phyloP scores from a whole-genome alignment of 768 basidiomycete genomes.

The Cystofilobasidium bisporidii region DNA sequence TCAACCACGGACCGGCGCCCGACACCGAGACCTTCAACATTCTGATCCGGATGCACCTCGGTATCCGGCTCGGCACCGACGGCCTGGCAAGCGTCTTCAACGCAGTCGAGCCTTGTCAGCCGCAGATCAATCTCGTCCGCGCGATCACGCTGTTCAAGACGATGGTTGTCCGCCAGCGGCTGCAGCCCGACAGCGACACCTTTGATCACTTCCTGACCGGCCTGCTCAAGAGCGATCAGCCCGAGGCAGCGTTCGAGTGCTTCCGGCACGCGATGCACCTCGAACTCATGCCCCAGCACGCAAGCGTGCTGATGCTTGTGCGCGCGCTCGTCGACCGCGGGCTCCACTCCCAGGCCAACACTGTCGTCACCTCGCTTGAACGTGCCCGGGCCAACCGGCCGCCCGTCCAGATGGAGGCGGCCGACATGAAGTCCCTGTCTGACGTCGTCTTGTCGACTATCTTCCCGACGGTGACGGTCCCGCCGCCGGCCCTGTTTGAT shows the following conservation, averaged over 20 bases:
- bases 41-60: background rate
- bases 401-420: background rate
- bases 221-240: background rate
- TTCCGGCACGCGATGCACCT: slow-evolving; percentile 11
- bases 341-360: background rate
- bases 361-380: background rate
- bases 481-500: background rate
- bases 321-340: background rate
- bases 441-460: slow-evolving; percentile 1
- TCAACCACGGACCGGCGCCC: slow-evolving; percentile 5
- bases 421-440: background rate
- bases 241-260: slow-evolving; percentile 3
- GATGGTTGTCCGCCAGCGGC: background rate
- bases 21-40: slow-evolving; percentile 1
- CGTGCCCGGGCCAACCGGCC: background rate
- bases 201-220: background rate
- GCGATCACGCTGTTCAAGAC: slow-evolving; percentile 5
- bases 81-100: background rate
- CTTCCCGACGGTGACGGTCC: background rate
- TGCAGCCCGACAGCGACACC: background rate
- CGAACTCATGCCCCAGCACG: background rate
- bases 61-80: background rate
- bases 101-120: slow-evolving; percentile 1
- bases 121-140: slow-evolving; percentile 12
- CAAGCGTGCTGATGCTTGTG: background rate